Percentiles rank a stretch among this genome's conserved stretches.
Conservation (phyloP, 2,329 filamentous ascomycete genomes). For the Diaporthe capsici region DNA sequence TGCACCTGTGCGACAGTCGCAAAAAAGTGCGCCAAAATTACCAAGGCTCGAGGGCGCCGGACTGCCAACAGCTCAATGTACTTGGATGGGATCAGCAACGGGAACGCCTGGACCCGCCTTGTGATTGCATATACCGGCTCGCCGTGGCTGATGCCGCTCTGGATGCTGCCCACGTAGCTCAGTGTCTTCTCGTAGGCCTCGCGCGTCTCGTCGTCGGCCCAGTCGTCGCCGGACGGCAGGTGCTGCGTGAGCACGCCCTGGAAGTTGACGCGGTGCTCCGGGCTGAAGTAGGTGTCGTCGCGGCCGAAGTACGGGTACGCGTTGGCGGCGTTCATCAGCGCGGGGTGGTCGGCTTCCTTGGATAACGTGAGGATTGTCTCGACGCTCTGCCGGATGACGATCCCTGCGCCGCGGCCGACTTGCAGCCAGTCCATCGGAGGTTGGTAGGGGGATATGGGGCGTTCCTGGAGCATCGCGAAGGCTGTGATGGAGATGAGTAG, state of each 20-base stretch:
- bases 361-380: slow-evolving; percentile 52
- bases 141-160: slow-evolving; percentile 46
- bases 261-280: slow-evolving; percentile 44
- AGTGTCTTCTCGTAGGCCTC: slow-evolving; percentile 49
- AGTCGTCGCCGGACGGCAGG: slow-evolving; percentile 43
- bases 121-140: slow-evolving; percentile 50
- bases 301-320: slow-evolving; percentile 51
- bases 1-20: slow-evolving; percentile 44
- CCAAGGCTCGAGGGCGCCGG: slow-evolving; percentile 46
- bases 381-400: slow-evolving; percentile 48
- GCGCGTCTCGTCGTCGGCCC: slow-evolving; percentile 44
- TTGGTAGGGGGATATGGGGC: slow-evolving; percentile 44
- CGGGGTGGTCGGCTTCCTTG: slow-evolving; percentile 58
- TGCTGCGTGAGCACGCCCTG: slow-evolving; percentile 43
- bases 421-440: slow-evolving; percentile 48
- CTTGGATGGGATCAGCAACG: slow-evolving; percentile 45
- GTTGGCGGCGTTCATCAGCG: slow-evolving; percentile 58
- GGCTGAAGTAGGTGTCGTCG: slow-evolving; percentile 48
- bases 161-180: slow-evolving; percentile 47
- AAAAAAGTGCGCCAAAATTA: slow-evolving; percentile 48
- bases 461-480: slow-evolving; percentile 48
- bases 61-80: slow-evolving; percentile 46
- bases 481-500: slow-evolving; percentile 47
- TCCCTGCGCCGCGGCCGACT: slow-evolving; percentile 47
- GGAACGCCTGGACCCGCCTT: slow-evolving; percentile 47